phyloP scores from a whole-genome alignment of 208 protist species.

The Trypanosoma rangeli region DNA sequence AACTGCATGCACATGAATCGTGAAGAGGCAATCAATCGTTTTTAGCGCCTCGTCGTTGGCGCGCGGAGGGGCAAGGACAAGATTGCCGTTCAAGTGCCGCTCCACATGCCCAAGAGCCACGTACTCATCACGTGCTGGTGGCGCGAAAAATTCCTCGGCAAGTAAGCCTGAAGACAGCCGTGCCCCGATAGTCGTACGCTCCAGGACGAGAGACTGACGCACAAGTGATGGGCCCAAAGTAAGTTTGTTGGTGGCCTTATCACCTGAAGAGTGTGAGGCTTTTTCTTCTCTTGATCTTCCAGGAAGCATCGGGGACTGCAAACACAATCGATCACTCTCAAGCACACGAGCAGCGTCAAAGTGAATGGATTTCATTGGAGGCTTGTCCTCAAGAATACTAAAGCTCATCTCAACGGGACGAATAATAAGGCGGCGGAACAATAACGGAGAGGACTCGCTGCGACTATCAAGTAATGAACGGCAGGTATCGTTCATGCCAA shows the following conservation, averaged over 20 bases:
- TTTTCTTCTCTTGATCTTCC: background rate
- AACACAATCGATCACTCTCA: slow-evolving; percentile 50
- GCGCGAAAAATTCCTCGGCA: slow-evolving; percentile 66
- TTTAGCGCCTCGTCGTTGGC: slow-evolving; percentile 41
- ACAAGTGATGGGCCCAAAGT: slow-evolving; percentile 22
- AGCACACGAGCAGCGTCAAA: slow-evolving; percentile 80
- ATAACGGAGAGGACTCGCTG: slow-evolving; percentile 44
- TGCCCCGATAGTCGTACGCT: slow-evolving; percentile 57
- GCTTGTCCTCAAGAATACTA: slow-evolving; percentile 77
- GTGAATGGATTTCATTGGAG: slow-evolving; percentile 55
- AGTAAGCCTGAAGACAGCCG: slow-evolving; percentile 57
- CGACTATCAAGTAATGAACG: slow-evolving; percentile 66
- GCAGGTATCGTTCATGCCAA: slow-evolving; percentile 55
- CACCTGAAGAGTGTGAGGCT: background rate
- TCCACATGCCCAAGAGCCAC: slow-evolving; percentile 67
- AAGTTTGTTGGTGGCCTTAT: background rate
- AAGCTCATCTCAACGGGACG: slow-evolving; percentile 63
- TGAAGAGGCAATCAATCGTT: slow-evolving; percentile 65
- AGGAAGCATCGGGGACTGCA: slow-evolving; percentile 4
- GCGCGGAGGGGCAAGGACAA: slow-evolving; percentile 52
- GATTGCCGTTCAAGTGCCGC: slow-evolving; percentile 44
- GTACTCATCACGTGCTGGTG: slow-evolving; percentile 58
- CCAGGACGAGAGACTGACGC: slow-evolving; percentile 40
- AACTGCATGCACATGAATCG: slow-evolving; percentile 67
- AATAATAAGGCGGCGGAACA: slow-evolving; percentile 77